phyloP scores from a whole-genome alignment of 2,329 filamentous ascomycete genomes.

The Epichloe gansuensis region DNA sequence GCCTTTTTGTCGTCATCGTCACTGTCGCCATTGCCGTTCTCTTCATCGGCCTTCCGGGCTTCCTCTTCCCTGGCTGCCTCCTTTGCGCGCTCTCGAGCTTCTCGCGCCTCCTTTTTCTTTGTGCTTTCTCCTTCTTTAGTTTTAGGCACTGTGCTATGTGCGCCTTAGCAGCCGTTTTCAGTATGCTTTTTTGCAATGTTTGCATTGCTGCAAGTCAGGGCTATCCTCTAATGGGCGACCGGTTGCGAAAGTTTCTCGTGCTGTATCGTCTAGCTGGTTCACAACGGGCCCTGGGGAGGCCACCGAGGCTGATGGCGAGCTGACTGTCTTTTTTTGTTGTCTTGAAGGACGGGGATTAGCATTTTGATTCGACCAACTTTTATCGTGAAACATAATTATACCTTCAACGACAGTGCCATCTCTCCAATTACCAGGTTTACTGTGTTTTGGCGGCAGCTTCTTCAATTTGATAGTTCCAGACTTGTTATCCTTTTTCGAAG shows the following conservation, averaged over 20 bases:
- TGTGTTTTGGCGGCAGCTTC: conserved; percentile 48
- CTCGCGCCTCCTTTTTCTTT: conserved; percentile 65
- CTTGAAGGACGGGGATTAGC: conserved; percentile 15
- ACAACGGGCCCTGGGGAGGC: conserved; percentile 44
- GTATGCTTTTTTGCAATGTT: conserved; percentile 82
- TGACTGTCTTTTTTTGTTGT: conserved; percentile 43
- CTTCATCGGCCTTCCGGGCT: conserved; percentile 37
- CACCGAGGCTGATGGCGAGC: conserved; percentile 28
- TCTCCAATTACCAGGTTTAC: conserved; percentile 59
- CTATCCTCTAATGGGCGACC: conserved; percentile 72
- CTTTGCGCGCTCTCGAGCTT: conserved; percentile 55
- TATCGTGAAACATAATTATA: conserved; percentile 20
- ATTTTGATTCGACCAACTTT: neutral
- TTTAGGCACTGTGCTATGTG: conserved; percentile 78
- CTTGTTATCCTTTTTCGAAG: conserved; percentile 42
- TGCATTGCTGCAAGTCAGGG: conserved; percentile 73
- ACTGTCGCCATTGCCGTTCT: conserved; percentile 35
- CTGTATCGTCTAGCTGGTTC: conserved; percentile 61
- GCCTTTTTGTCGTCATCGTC: conserved; percentile 33
- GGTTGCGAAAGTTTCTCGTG: conserved; percentile 68
- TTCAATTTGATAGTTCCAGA: conserved; percentile 49
- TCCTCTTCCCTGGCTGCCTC: conserved; percentile 48
- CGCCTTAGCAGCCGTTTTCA: conserved; percentile 60
- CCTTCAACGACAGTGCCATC: conserved; percentile 53
- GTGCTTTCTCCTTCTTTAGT: conserved; percentile 71